Percentiles rank a stretch among this genome's conserved stretches.
phyloP scores from a whole-genome alignment of 148 eudicot species.

The Suaeda aralocaspica region DNA sequence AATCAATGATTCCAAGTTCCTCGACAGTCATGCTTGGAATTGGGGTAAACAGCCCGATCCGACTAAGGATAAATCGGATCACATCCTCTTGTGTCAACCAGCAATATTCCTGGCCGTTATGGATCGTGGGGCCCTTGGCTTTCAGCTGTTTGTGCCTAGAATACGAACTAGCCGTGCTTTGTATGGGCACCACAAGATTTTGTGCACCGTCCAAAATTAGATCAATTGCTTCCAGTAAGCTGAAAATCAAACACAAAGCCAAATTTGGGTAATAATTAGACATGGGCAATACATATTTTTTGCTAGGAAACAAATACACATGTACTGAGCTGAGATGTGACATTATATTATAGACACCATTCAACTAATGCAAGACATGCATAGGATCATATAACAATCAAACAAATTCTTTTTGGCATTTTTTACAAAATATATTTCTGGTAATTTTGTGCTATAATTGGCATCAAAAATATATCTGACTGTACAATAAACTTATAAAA shows the following conservation, averaged over 20 bases:
- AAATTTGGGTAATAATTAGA: constrained; percentile 3
- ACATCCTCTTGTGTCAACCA: constrained; percentile 86
- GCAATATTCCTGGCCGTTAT: constrained; percentile 61
- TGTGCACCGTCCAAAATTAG: constrained; percentile 70
- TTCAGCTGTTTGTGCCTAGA: constrained; percentile 37
- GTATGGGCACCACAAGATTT: constrained; percentile 70
- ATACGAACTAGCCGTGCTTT: constrained; percentile 19
- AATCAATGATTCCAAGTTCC: constrained; percentile 49
- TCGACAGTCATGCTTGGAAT: constrained; percentile 49
- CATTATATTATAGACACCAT: background rate
- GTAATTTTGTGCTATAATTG: background rate
- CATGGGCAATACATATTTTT: background rate
- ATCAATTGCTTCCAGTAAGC: constrained; percentile 77
- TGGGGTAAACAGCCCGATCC: constrained; percentile 68
- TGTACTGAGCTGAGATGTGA: background rate
- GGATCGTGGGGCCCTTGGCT: constrained; percentile 27
- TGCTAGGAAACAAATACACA: constrained; percentile 9
- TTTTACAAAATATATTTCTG: no score
- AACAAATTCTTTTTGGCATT: background rate
- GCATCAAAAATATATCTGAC: background rate
- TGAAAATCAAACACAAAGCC: constrained; percentile 24
- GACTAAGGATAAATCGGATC: constrained; percentile 57
- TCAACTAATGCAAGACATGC: background rate
- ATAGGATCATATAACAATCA: background rate
- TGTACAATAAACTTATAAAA: background rate